Conservation (phyloP, 2,329 filamentous ascomycete genomes). For the Ilyonectria robusta region DNA sequence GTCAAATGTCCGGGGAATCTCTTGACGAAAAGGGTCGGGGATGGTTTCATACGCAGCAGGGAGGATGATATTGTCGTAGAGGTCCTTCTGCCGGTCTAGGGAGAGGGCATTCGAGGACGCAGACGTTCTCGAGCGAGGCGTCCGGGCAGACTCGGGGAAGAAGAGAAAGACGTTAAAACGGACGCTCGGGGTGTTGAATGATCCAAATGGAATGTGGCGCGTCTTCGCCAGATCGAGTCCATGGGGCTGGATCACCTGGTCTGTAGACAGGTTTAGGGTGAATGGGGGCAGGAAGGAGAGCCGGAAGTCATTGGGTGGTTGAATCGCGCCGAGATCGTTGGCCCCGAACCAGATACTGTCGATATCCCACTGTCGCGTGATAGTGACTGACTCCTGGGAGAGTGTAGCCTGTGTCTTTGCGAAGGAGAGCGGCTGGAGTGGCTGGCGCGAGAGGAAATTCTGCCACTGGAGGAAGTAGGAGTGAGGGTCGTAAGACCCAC, state of each 20-base stretch:
- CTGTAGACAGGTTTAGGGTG: no score
- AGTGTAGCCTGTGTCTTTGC: constrained; percentile 16
- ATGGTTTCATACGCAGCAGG: not conserved
- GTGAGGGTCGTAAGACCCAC: no score
- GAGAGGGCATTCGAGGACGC: not conserved
- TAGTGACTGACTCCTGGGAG: not conserved
- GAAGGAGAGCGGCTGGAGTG: constrained; percentile 15
- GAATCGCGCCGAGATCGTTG: no score
- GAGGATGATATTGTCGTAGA: constrained; percentile 23
- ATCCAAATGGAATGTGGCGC: not conserved
- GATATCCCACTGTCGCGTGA: constrained; percentile 24
- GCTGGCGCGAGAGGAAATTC: constrained; percentile 14
- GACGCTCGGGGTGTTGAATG: no score
- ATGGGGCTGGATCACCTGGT: no score
- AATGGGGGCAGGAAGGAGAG: no score
- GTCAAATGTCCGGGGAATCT: not conserved
- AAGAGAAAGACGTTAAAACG: no score
- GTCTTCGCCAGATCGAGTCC: no score
- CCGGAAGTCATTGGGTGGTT: no score
- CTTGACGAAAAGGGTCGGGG: not conserved
- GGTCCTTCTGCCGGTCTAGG: constrained; percentile 8
- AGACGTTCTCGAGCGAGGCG: not conserved
- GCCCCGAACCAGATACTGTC: constrained; percentile 20
- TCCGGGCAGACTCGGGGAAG: no score
- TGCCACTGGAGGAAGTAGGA: no score